Evolutionary conservation across 2,329 filamentous ascomycete genomes (phyloP), one percentile per base, ranked within the genome.

Genomic region (Apiospora rasikravindrae): DNA sequence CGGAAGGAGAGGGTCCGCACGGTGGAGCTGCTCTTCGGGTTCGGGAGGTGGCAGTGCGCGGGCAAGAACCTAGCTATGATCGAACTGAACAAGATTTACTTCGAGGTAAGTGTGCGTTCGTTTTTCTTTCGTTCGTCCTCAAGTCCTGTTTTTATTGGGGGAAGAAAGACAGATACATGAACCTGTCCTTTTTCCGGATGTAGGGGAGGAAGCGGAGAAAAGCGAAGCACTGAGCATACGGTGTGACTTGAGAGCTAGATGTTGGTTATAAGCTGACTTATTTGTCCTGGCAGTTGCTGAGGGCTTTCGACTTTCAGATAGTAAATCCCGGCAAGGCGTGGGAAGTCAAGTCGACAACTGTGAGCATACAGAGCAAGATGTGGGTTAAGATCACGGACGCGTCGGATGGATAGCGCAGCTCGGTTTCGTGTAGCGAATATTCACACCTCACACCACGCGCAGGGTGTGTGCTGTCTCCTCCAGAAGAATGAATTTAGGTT

Each of bases 61-160:
- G 85, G 85, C 0, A 83, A 82, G 75, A 77, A 77, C 24, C 81
- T 86, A 44, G 84, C 84, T 8, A 76, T 82, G 69, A 82, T 86
- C 74, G 84, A 86, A 77, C 67, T 86, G 70, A 81, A 83, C 71
- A 86, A 86, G 73, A 74, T 80, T 3, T 77, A 83, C 66, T 80
- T 84, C 51, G 82, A 85, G 80, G 84, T 85, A 76, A 76, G 81
- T 72, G 3, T 37, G 26, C 37, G 24, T 8, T n/a, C 16, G 40
- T 47, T 29, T 47, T 29, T 33, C 45, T 40, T 14, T 45, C 49
- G 61, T 3, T 6, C 33, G 33, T 37, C 33, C 33, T 37, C 33
- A 37, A 6, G 5, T 64, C 2, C 2, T 24, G 11, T 13, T 16
- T 29, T 57, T n/a, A 16, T 44, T 4, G 44, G 45, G 42, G 70